Base-by-base conservation (phyloP, 495 filamentous ascomycete species). In the Trichoderma virens region DNA sequence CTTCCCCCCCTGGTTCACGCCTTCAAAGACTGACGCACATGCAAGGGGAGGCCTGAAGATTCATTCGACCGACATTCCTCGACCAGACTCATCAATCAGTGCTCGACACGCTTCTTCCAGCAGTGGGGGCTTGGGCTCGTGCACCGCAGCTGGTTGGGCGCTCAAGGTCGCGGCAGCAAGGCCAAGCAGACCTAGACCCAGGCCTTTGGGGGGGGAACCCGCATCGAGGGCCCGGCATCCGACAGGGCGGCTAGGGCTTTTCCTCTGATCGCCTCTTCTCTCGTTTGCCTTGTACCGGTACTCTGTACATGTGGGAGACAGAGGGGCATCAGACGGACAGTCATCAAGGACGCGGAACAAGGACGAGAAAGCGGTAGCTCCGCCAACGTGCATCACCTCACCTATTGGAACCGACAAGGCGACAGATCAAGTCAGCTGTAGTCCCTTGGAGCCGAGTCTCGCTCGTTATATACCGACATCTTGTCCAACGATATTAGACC, bases 71-170 rank as follows among this genome's bases (percentile, higher is more conserved):
- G 51, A 30, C 51, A 28, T 56, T 56, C 51, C 51, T 56, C 51
- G 25, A 27, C 51, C 14, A 16, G 23, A 16, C 7, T 56, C 51
- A 56, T 56, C 51, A 56, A 56, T 56, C 51, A 56, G 51, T 56
- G 51, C 51, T 56, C 51, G 51, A 56, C 51, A 56, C 51, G 51
- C 51, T 56, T 56, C 51, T 28, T 18, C 27, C 51, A 30, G 23
- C 25, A 56, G 51, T 56, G 51, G 51, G 51, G 51, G 51, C 51
- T 56, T 56, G 51, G 51, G 51, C 51, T 56, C 25, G 9, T 56
- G 20, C 51, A 56, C 51, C 11, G 51, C 51, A 56, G 51, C 51
- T 56, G 51, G 51, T 56, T 56, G 51, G 51, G 51, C 51, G 51
- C 25, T 56, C 25, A 28, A 56, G 11, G 32, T 11, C 11, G 32